phyloP scores from a whole-genome alignment of 2,329 filamentous ascomycete genomes.

The Chalara sp. region DNA sequence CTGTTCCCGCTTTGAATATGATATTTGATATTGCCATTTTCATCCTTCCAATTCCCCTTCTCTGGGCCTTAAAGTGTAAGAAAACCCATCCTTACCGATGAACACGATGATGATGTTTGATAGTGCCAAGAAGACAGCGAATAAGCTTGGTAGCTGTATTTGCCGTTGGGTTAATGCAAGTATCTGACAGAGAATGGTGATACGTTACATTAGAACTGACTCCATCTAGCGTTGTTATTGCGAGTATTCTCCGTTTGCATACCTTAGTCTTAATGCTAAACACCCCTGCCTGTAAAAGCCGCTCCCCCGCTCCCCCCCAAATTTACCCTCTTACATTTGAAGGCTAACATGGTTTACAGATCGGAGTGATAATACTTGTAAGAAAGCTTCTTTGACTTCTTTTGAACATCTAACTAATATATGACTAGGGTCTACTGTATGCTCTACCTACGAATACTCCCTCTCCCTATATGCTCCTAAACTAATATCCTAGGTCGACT shows the following conservation, averaged over 20 bases:
- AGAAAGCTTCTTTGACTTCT: background rate
- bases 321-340: background rate
- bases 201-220: background rate
- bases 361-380: conserved; percentile 2
- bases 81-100: background rate
- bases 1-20: background rate
- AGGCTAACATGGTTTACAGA: background rate
- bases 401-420: background rate
- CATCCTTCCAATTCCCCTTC: conserved; percentile 2
- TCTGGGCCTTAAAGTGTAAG: conserved; percentile 1
- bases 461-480: background rate
- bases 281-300: background rate
- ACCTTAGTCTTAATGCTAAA: background rate
- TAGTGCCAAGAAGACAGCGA: conserved; percentile 2
- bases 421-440: conserved; percentile 1
- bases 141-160: conserved; percentile 1
- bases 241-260: conserved; percentile 1
- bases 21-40: background rate
- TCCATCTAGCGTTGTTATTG: background rate
- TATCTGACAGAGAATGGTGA: background rate
- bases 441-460: background rate
- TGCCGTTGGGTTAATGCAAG: conserved; percentile 1
- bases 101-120: background rate
- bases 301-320: too few species aligned
- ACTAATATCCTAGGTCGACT: background rate